Evolutionary conservation across 805 yeast genomes (phyloP).

Genomic region (Sporopachydermia lactativora): DNA sequence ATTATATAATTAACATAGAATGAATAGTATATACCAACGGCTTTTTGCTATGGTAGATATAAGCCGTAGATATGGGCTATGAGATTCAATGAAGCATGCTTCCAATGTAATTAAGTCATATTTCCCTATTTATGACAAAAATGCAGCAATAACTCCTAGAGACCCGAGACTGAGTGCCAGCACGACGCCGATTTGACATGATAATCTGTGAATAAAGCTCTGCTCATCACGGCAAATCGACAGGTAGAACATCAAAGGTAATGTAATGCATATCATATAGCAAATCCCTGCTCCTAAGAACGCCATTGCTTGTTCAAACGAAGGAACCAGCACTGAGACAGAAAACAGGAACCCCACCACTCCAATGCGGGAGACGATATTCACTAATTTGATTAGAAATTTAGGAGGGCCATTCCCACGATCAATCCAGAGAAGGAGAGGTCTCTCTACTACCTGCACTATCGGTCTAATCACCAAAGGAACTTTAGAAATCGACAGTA

Average conservation of each 20-base stretch:
- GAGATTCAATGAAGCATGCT: too few relatives aligned
- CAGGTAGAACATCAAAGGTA: conserved; percentile 64
- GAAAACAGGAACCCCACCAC: conserved; percentile 46
- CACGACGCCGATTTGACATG: conserved; percentile 13
- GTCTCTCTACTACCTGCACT: conserved; percentile 30
- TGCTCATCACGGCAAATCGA: conserved; percentile 35
- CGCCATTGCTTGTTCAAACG: conserved; percentile 71
- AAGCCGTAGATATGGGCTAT: too few relatives aligned
- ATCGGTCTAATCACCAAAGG: conserved; percentile 43
- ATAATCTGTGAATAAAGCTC: conserved; percentile 22
- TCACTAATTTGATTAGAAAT: conserved; percentile 3
- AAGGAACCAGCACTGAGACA: conserved; percentile 54
- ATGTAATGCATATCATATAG: conserved; percentile 61
- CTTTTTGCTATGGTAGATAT: too few relatives aligned
- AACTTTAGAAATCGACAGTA: conserved; percentile 39
- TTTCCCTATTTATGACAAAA: too few relatives aligned
- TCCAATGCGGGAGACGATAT: conserved; percentile 20
- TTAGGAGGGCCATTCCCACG: conserved; percentile 7
- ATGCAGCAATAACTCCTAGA: too few relatives aligned
- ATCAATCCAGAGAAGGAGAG: conserved; percentile 7
- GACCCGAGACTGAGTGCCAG: too few relatives aligned
- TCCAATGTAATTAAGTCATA: too few relatives aligned
- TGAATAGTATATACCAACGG: too few relatives aligned
- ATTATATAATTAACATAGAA: too few relatives aligned
- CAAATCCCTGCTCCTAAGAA: conserved; percentile 73